phyloP scores from a whole-genome alignment of 768 basidiomycete genomes.

The Lactarius pseudohatsudake region DNA sequence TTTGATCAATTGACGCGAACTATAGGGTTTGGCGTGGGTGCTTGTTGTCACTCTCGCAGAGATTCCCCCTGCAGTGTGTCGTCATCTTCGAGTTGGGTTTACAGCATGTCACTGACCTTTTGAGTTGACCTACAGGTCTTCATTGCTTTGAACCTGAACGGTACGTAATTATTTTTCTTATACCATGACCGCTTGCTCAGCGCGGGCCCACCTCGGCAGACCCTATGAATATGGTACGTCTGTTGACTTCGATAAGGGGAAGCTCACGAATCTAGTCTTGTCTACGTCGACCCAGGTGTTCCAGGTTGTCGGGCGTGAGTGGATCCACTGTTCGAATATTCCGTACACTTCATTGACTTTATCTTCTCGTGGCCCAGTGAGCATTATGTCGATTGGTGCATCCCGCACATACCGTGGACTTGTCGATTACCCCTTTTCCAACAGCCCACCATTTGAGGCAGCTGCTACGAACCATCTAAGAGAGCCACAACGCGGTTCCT shows the following conservation, averaged over 20 bases:
- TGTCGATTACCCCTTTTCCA: background rate
- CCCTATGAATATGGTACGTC: conserved; percentile 6
- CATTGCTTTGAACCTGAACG: conserved; percentile 7
- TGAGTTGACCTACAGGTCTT: conserved; percentile 1
- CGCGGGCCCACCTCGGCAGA: background rate
- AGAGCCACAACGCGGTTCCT: background rate
- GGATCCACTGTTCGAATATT: background rate
- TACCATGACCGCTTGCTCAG: background rate
- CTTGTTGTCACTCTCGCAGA: background rate
- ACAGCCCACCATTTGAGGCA: too few species aligned
- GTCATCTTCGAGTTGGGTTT: background rate
- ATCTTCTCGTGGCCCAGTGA: background rate
- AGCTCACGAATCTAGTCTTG: background rate
- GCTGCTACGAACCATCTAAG: background rate
- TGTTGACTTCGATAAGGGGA: background rate
- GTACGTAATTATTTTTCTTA: background rate
- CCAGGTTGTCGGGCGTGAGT: background rate
- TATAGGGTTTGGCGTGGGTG: conserved; percentile 13
- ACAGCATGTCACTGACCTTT: background rate
- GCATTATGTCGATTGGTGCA: background rate
- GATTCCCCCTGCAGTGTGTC: conserved; percentile 9
- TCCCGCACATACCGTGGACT: background rate
- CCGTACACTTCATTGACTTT: background rate
- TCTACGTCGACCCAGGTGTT: background rate
- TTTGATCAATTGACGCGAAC: background rate